These are phyloP conservation scores for Trypanosoma lewisi DNA, from an alignment of 208 protist genomes.

Conservation along the genomic window DNA sequence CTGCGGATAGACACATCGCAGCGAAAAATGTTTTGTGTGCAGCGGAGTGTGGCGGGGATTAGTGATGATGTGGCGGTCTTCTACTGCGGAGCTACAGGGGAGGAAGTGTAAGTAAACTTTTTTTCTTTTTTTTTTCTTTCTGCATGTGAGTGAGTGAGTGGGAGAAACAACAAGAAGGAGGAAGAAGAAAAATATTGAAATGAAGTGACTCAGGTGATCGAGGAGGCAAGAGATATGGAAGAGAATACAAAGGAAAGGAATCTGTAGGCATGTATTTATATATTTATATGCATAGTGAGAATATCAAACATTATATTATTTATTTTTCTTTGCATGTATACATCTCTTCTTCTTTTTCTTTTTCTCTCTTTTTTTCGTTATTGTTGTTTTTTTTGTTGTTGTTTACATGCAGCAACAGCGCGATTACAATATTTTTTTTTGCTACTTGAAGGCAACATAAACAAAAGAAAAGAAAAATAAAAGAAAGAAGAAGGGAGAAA, in stretches of 20 bases:
- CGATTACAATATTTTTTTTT: no score
- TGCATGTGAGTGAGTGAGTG: neutral
- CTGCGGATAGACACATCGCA: constrained; percentile 14
- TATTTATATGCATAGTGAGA: constrained; percentile 26
- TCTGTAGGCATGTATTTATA: constrained; percentile 17
- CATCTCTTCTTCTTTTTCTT: constrained; percentile 9
- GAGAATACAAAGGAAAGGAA: neutral
- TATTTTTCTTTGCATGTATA: neutral
- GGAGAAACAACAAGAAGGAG: no score
- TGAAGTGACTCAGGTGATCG: no score
- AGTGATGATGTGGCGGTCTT: constrained; percentile 16
- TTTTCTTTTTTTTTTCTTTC: constrained; percentile 4
- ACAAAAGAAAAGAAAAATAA: no score
- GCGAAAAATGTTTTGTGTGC: constrained; percentile 16
- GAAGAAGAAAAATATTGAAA: no score
- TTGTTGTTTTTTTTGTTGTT: no score
- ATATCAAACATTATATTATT: constrained; percentile 6
- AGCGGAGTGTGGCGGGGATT: constrained; percentile 1
- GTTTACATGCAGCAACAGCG: no score
- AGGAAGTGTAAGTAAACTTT: neutral
- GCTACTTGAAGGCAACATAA: no score
- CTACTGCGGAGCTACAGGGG: neutral
- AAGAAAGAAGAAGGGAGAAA: no score
- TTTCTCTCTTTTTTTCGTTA: no score
- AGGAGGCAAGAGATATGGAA: no score